Evolutionary conservation across 169 alveolate genomes (phyloP).

Genomic region (Cryptosporidium andersoni): DNA sequence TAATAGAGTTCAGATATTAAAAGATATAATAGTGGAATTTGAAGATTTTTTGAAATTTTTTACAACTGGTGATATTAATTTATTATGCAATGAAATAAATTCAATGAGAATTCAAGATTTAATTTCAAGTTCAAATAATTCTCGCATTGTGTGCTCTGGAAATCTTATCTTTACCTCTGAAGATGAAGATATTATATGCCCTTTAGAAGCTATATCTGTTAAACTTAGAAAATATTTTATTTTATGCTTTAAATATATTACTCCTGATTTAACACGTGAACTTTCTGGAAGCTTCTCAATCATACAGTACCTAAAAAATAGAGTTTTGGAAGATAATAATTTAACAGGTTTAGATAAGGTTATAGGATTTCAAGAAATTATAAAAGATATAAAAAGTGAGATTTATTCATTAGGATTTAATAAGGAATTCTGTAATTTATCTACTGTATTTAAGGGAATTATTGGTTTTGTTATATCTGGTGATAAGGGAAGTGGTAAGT

Average conservation of each 20-base stretch:
- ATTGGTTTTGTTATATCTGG: conserved; percentile 21
- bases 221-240: no score
- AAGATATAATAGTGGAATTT: no score
- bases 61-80: conserved; percentile 7
- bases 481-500: conserved; percentile 66
- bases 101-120: conserved; percentile 1
- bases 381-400: background rate
- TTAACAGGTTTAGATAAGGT: background rate
- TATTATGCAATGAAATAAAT: conserved; percentile 13
- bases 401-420: background rate
- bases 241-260: no score
- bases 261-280: no score
- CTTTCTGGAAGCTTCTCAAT: no score
- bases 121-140: background rate
- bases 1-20: no score
- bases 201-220: no score
- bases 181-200: no score
- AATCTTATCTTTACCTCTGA: conserved; percentile 1
- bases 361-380: conserved; percentile 6
- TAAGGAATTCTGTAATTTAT: background rate
- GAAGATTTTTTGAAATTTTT: background rate
- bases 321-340: no score
- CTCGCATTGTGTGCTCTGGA: background rate
- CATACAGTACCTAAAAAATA: no score
- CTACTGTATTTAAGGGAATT: background rate